Conservation (phyloP, 2,329 filamentous ascomycete genomes). For the Ophiostoma populinum region DNA sequence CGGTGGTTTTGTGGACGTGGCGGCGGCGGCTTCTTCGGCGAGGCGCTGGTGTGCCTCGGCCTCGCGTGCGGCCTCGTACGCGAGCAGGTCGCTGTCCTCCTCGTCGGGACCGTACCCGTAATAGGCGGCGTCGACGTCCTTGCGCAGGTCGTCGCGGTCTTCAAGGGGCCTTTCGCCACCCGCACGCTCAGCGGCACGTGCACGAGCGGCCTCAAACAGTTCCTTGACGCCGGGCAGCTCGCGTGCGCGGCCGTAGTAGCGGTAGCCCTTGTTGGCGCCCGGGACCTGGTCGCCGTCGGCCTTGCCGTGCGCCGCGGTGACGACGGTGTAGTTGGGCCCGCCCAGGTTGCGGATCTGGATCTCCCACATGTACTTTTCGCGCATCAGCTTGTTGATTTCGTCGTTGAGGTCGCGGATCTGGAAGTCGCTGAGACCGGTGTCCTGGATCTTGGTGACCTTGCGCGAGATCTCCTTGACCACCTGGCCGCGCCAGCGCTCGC, state of each 20-base stretch:
- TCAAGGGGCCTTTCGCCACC: slow-evolving; percentile 31
- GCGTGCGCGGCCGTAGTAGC: slow-evolving; percentile 73
- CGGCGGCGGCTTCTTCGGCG: slow-evolving; percentile 28
- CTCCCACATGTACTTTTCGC: slow-evolving; percentile 99
- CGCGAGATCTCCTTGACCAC: slow-evolving; percentile 93
- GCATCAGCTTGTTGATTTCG: slow-evolving; percentile 98
- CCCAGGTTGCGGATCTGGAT: slow-evolving; percentile 86
- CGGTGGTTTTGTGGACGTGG: slow-evolving; percentile 35
- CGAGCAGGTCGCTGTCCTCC: slow-evolving; percentile 66
- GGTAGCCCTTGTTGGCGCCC: slow-evolving; percentile 56
- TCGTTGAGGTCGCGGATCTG: slow-evolving; percentile 97
- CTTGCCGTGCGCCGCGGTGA: too few species aligned
- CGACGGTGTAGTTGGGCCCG: slow-evolving; percentile 90
- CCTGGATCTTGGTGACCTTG: slow-evolving; percentile 93
- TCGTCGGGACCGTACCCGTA: slow-evolving; percentile 91
- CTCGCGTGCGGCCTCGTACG: slow-evolving; percentile 72
- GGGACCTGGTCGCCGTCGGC: slow-evolving; percentile 52
- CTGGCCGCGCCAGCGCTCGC: slow-evolving; percentile 97
- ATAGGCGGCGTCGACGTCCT: slow-evolving; percentile 79
- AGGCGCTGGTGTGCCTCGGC: slow-evolving; percentile 59
- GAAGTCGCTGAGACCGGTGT: slow-evolving; percentile 78
- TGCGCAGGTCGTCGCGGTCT: slow-evolving; percentile 49
- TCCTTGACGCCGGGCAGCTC: slow-evolving; percentile 94
- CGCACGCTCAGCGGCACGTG: slow-evolving; percentile 15
- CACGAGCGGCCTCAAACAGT: slow-evolving; percentile 66